Base-by-base conservation (phyloP, 1,284 basidiomycete genomes). In the Puccinia novopanici region DNA sequence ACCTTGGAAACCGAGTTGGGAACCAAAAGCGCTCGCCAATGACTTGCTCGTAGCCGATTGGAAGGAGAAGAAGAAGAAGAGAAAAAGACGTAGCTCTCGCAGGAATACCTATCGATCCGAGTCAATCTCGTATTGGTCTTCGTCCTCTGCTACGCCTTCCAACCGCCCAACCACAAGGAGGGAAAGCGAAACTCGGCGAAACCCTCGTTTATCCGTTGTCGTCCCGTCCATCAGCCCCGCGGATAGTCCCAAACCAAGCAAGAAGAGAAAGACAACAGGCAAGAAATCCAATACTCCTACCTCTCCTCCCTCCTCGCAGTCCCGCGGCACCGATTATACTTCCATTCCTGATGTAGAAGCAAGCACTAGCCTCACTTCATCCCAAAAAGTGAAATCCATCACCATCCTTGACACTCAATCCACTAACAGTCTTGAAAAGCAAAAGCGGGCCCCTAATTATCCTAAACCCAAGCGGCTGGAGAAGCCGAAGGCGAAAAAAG, bases 1-100 rank as follows among this genome's bases (percentile, higher is more conserved):
- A 75, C 45, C 74, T 10, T 75, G 74, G 74, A 61, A 75, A 3
- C 42, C 59, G 37, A 50, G 40, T 10, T 75, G 74, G 74, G 59
- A 75, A 30, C 74, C 74, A 19, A 75, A 75, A 24, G 22, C 4
- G 3, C 17, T 45, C 27, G 74, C 59, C 6, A 59, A 65, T 37
- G 48, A 52, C 40, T 17, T 52, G 3, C 59, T 75, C 8, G 74
- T 75, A 6, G 42, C 40, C 22, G 42, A 61, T n/a, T 75, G 74
- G 74, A 50, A 30, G 40, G 57, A 65, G 37, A 63, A 61, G 27
- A 75, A 75, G 74, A 27, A 13, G 17, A 48, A 30, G 54, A 17
- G 74, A n/a, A 61, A 52, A 45, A 24, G 42, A 48, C 5, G 9
- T 8, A 67, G 63, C 42, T n/a, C 63, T 9, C 19, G 0, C 1